Conservation (phyloP, 352 stramenopile genomes). For the Peronospora destructor region DNA sequence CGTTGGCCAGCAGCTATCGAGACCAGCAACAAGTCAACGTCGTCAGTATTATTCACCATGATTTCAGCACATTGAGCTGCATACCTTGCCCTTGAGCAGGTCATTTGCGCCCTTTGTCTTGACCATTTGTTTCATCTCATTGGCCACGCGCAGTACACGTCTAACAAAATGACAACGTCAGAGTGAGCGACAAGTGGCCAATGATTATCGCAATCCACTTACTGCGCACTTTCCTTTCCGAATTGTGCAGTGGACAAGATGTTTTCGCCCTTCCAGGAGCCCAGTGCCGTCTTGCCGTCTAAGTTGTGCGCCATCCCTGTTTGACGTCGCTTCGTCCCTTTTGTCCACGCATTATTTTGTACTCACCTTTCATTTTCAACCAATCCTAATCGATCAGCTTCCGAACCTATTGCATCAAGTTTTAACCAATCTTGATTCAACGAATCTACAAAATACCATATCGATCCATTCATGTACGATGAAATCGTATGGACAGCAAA, state of each 20-base stretch:
- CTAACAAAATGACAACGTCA: slow-evolving; percentile 22
- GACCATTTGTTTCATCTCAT: slow-evolving; percentile 82
- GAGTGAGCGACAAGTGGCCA: background rate
- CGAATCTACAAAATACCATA: background rate
- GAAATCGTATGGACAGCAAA: background rate
- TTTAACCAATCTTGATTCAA: background rate
- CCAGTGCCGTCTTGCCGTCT: slow-evolving; percentile 50
- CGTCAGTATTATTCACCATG: background rate
- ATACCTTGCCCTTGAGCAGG: slow-evolving; percentile 79
- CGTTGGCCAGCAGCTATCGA: slow-evolving; percentile 87
- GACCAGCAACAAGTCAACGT: background rate
- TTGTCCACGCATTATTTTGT: slow-evolving; percentile 3
- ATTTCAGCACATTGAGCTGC: background rate
- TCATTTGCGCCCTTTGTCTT: slow-evolving; percentile 62
- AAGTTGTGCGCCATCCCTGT: slow-evolving; percentile 28
- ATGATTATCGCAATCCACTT: slow-evolving; percentile 7
- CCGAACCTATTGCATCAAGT: background rate
- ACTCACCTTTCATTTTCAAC: slow-evolving; percentile 3
- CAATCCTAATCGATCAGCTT: background rate
- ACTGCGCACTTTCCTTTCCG: slow-evolving; percentile 64
- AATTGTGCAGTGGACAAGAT: slow-evolving; percentile 80
- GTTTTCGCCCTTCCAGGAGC: slow-evolving; percentile 63
- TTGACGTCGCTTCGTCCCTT: slow-evolving; percentile 5
- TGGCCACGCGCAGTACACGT: slow-evolving; percentile 60
- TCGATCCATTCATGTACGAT: slow-evolving; percentile 1